These are phyloP conservation scores for Chaetomidium leptoderma DNA, from an alignment of 495 filamentous ascomycete species.

Conservation along the genomic window DNA sequence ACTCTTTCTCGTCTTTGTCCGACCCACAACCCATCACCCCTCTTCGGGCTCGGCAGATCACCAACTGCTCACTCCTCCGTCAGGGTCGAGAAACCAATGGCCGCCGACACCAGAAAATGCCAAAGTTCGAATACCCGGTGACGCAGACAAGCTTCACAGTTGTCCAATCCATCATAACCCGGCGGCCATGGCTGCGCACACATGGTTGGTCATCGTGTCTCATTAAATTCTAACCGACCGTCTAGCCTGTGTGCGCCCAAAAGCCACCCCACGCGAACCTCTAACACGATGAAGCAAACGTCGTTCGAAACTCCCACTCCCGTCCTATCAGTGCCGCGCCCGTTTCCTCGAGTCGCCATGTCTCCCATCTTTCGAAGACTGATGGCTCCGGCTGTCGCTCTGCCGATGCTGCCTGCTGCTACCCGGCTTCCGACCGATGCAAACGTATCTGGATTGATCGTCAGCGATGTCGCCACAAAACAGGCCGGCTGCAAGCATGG, in stretches of 20 bases:
- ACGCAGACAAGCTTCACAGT: not conserved
- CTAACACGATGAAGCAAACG: no score
- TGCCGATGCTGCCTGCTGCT: constrained; percentile 28
- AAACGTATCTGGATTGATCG: constrained; percentile 46
- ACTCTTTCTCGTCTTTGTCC: not conserved
- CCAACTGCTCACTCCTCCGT: not conserved
- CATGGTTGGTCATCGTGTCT: not conserved
- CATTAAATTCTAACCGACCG: not conserved
- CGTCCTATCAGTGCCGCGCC: constrained; percentile 15
- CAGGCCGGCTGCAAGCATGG: no score
- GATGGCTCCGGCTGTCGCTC: constrained; percentile 21
- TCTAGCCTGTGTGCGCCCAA: not conserved
- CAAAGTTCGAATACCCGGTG: not conserved
- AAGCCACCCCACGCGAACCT: not conserved
- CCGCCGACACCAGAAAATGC: not conserved
- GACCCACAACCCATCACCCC: not conserved
- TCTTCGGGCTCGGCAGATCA: not conserved
- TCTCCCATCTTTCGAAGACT: constrained; percentile 23
- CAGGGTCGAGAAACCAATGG: not conserved
- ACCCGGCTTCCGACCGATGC: constrained; percentile 50
- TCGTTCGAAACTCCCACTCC: not conserved
- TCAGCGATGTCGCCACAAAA: constrained; percentile 6
- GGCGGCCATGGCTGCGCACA: not conserved
- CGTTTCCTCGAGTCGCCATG: constrained; percentile 30
- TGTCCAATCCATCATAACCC: not conserved